A percentile compares a stretch with the other conserved stretches of the same genome.
Conservation (phyloP, 495 filamentous ascomycete species). For the Aspergillus cavernicola region DNA sequence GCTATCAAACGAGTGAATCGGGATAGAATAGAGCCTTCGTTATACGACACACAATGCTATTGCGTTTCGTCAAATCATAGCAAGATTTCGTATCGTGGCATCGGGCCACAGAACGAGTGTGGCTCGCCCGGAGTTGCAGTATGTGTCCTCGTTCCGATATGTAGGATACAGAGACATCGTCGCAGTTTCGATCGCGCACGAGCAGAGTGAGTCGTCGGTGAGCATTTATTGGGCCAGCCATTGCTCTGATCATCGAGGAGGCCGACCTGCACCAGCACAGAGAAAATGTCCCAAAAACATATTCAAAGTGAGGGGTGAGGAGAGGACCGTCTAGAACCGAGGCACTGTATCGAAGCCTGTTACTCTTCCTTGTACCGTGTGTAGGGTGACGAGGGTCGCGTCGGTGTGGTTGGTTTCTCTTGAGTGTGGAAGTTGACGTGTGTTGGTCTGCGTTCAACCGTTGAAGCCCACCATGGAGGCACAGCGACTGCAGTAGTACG, state of each 20-base stretch:
- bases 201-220: conserved; percentile 4
- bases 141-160: neutral
- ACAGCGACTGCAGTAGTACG: conserved; percentile 75
- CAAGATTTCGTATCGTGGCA: neutral
- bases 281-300: conserved; percentile 1
- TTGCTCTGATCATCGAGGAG: neutral
- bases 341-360: neutral
- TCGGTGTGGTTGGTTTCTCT: neutral
- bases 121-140: neutral
- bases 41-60: neutral
- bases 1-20: neutral
- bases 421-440: neutral
- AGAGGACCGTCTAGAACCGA: neutral
- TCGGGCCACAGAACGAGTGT: neutral
- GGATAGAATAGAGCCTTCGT: neutral
- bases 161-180: neutral
- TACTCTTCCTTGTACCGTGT: neutral
- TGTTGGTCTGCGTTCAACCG: conserved; percentile 42
- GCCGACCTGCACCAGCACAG: conserved; percentile 18
- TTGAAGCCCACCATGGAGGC: conserved; percentile 67
- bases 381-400: neutral
- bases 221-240: conserved; percentile 2
- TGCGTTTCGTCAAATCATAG: neutral
- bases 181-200: neutral
- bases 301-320: conserved; percentile 5